phyloP scores from a whole-genome alignment of 345 rosid species.

The Rhizophora apiculata region DNA sequence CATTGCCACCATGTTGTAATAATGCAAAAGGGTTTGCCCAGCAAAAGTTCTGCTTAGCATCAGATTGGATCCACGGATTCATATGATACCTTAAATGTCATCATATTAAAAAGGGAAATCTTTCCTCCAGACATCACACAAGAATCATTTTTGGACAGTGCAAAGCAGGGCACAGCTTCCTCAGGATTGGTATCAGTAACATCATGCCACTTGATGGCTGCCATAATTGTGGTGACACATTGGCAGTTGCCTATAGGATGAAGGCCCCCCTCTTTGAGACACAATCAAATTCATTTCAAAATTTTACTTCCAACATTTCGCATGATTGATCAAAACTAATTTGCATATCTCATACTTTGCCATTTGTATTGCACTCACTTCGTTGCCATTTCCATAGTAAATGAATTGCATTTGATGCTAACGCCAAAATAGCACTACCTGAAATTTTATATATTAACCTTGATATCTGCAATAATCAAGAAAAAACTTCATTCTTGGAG shows the following conservation, averaged over 20 bases:
- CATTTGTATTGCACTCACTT: constrained; percentile 68
- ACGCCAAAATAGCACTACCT: constrained; percentile 86
- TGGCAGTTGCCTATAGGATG: constrained; percentile 68
- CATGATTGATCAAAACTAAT: constrained; percentile 4
- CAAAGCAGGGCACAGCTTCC: constrained; percentile 84
- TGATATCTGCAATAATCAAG: constrained; percentile 67
- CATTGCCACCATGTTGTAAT: constrained; percentile 61
- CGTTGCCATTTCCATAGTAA: constrained; percentile 99
- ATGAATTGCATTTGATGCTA: constrained; percentile 92
- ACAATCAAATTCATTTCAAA: constrained; percentile 10
- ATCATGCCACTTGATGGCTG: constrained; percentile 88
- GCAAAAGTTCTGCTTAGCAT: not conserved
- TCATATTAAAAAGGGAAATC: constrained; percentile 86
- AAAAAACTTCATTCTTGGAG: constrained; percentile 8
- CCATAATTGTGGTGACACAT: constrained; percentile 72
- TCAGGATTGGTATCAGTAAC: constrained; percentile 64
- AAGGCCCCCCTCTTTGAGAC: constrained; percentile 17
- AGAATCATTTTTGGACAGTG: constrained; percentile 88
- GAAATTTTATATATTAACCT: constrained; percentile 93
- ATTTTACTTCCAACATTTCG: not conserved
- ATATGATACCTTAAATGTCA: constrained; percentile 78
- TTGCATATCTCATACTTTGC: constrained; percentile 54
- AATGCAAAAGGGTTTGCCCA: constrained; percentile 18
- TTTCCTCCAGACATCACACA: constrained; percentile 95
- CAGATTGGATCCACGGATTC: constrained; percentile 2